Base-by-base conservation (phyloP, 2,329 filamentous ascomycete species). In the Gnomoniopsis sp. region DNA sequence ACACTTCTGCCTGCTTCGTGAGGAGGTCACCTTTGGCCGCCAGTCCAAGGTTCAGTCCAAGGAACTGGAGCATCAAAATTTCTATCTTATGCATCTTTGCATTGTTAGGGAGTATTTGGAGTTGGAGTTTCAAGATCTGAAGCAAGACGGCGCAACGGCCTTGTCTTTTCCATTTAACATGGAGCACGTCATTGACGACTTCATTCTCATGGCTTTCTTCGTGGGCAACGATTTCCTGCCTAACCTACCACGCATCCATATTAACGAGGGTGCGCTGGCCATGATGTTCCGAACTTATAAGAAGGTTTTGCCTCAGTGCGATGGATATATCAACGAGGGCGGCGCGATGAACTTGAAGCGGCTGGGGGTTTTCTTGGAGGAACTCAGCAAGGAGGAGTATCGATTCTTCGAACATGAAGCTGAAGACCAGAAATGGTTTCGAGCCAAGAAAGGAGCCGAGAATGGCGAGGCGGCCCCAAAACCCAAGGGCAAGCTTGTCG, bases 121-220 rank as follows among this genome's bases (percentile, higher is more conserved):
- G 74, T 78, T 98, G 71, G 95, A 99, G 71, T 99, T 99, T 70
- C 93, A 97, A 74, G 93, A 97, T 64, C 77, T 99, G 66, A 87
- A 95, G 73, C 77, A 88, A 68, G 83, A 88, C 22, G 89, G 87
- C 19, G 78, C 79, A 66, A 57, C 51, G 11, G 48, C 57, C 19
- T 79, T 96, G 66, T 80, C 78, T 44, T 93, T 97, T 67, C 79
- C 85, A 51, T 99, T 96, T 70, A 90, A 99, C 70, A 88, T 99
- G 82, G 95, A 99, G 78, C 86, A 89, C 64, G 87, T 99, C 69
- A 98, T 99, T 76, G 95, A 99, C 72, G 95, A 99, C 79, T 99
- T 99, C 74, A 98, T 99, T 71, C 84, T 99, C 62, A 97, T 99
- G 92, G 93, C 93, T 50, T 99, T 99, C 78, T 99, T 99, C 74